These are phyloP conservation scores for Ascochyta koolunga DNA, from an alignment of 2,329 filamentous ascomycete genomes.

Conservation along the genomic window DNA sequence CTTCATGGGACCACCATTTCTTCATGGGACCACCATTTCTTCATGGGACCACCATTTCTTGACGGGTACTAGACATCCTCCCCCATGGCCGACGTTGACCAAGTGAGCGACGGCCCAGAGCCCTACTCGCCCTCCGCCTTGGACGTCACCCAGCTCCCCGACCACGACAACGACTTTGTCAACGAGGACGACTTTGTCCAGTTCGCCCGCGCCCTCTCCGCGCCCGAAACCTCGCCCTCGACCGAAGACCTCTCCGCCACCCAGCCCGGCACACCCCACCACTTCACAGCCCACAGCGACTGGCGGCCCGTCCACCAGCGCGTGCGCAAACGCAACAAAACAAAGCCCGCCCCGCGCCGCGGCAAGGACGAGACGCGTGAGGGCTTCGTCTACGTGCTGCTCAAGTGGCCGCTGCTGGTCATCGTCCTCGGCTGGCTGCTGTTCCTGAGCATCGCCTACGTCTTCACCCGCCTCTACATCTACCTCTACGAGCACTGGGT, in stretches of 20 bases:
- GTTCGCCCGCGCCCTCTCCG: conserved; percentile 82
- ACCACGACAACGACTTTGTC: conserved; percentile 79
- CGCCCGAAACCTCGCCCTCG: conserved; percentile 75
- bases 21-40: too few species aligned
- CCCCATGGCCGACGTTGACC: conserved; percentile 53
- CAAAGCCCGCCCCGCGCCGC: conserved; percentile 48
- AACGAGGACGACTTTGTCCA: conserved; percentile 72
- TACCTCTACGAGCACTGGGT: conserved; percentile 90
- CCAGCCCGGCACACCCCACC: conserved; percentile 55
- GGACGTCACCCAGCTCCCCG: conserved; percentile 74
- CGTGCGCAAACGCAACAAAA: conserved; percentile 57
- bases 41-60: too few species aligned
- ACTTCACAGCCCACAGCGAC: conserved; percentile 91
- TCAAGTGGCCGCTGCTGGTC: conserved; percentile 90
- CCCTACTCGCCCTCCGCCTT: conserved; percentile 69
- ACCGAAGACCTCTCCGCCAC: conserved; percentile 59
- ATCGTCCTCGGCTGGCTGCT: conserved; percentile 81
- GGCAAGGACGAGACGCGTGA: conserved; percentile 90
- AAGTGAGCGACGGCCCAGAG: conserved; percentile 59
- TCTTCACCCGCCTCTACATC: conserved; percentile 86
- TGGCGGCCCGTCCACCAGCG: conserved; percentile 88
- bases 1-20: too few species aligned
- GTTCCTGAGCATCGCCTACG: conserved; percentile 74
- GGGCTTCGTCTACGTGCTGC: conserved; percentile 83
- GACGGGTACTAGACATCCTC: too few species aligned